Base-by-base conservation (phyloP, 2,329 filamentous ascomycete species). In the Arthrobotrys megalospora region DNA sequence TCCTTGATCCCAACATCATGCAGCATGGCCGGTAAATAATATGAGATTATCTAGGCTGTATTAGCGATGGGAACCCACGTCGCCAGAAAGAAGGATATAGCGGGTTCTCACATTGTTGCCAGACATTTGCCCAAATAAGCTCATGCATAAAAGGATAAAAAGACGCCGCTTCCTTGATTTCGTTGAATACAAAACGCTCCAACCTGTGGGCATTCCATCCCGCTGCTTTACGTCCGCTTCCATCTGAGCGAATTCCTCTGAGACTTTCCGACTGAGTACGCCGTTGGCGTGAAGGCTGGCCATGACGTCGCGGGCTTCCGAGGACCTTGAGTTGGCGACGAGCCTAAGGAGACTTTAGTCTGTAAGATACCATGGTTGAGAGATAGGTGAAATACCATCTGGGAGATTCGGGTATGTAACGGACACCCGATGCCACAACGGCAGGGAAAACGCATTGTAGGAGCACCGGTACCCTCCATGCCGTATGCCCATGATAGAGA, bases 391-490 rank as follows among this genome's bases (percentile, higher is more conserved):
- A 89, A 88, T 90, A 85, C 89, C 89, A 91, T 77, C 90, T 84
- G 0, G 90, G 90, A 2, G 88, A 90, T 81, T 91, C 90, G 0
- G 90, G 89, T 0, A 91, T 84, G 79, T 90, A 86, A 64, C 86
- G 89, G 3, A 87, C 84, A 32, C 86, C 83, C 32, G 85, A 53
- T 55, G 87, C 84, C 43, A 90, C 87, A 11, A 90, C 80, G 0
- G 83, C 82, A 36, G 84, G 84, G 34, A 86, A 85, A 1, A 85
- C 84, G 32, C 86, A 83, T 80, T 89, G 88, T 0, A 88, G 82
- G 79, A 88, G 84, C 5, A 89, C 86, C 0, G 90, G 90, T n/a
- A 89, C 86, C 32, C 88, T 84, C 90, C 90, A 92, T 0, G 88
- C 60, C 66, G 80, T 10, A 38, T 83, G 80, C 10, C 85, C 85